A percentile compares a stretch with the other conserved stretches of the same genome.
Conservation (phyloP, 768 basidiomycete genomes). For the Tylopilus rubrobrunneus region DNA sequence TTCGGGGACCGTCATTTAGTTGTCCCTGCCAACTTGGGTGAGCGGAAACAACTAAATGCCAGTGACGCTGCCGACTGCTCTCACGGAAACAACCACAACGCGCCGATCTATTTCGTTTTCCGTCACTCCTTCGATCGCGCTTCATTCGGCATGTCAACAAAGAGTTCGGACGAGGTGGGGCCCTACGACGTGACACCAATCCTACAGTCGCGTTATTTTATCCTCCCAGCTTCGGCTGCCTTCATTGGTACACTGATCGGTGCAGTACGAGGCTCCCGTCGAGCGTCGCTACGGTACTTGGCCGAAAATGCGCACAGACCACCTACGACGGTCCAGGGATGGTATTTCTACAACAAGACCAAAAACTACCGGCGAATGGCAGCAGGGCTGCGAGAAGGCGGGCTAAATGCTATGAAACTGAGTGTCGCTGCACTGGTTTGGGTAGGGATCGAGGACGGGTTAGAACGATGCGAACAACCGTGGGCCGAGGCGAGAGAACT, state of each 20-base stretch:
- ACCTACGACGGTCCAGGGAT: constrained; percentile 81
- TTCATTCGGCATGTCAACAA: constrained; percentile 20
- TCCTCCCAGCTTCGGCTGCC: constrained; percentile 59
- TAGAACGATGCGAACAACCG: constrained; percentile 33
- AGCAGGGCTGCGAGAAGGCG: constrained; percentile 67
- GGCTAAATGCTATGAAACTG: constrained; percentile 50
- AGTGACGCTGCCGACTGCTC: too few species aligned
- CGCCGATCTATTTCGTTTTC: neutral
- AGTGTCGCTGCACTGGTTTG: constrained; percentile 43
- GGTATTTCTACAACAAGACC: constrained; percentile 96
- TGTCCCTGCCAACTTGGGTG: too few species aligned
- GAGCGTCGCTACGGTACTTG: constrained; percentile 72
- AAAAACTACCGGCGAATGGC: constrained; percentile 87
- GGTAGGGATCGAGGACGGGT: constrained; percentile 47
- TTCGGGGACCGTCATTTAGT: too few species aligned
- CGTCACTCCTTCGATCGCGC: constrained; percentile 1
- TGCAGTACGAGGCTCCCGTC: constrained; percentile 66
- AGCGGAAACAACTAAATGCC: too few species aligned
- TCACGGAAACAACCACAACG: too few species aligned
- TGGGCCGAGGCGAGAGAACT: constrained; percentile 46
- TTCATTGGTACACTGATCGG: constrained; percentile 65
- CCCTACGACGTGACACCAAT: constrained; percentile 31
- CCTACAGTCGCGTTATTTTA: constrained; percentile 47
- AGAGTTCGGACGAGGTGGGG: constrained; percentile 4
- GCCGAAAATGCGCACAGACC: constrained; percentile 91